Evolutionary conservation across 2,329 filamentous ascomycete species (phyloP).

Genomic region (Ceratocystis cacaofunesta): DNA sequence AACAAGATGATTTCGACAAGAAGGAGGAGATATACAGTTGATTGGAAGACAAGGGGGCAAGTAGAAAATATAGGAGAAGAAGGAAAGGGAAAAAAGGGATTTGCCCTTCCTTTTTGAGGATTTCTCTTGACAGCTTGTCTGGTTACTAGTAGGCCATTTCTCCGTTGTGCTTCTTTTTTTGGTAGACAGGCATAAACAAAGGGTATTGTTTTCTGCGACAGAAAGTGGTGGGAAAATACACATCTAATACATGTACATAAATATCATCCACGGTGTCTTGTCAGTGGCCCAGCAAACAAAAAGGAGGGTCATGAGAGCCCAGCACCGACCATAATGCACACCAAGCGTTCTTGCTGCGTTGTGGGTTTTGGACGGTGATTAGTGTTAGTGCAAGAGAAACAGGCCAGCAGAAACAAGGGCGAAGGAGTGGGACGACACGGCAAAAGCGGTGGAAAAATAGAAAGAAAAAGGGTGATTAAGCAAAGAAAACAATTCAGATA

Average conservation of each 20-base stretch:
- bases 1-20: background rate
- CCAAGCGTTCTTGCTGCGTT: background rate
- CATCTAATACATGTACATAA: background rate
- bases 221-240: background rate
- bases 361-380: background rate
- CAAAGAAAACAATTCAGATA: background rate
- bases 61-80: too few relatives aligned
- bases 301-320: background rate
- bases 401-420: background rate
- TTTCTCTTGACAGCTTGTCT: too few relatives aligned
- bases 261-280: background rate
- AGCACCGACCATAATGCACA: background rate
- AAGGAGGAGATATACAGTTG: too few relatives aligned
- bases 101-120: too few relatives aligned
- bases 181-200: background rate
- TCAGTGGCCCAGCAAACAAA: background rate
- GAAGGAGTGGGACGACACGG: too few relatives aligned
- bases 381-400: background rate
- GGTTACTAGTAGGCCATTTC: too few relatives aligned
- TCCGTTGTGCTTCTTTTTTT: background rate
- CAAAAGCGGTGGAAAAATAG: background rate
- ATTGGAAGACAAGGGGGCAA: too few relatives aligned
- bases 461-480: background rate
- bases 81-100: too few relatives aligned
- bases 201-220: background rate